phyloP scores from a whole-genome alignment of 1,139 yeast genomes.

The Yamadazyma membranifaciens region DNA sequence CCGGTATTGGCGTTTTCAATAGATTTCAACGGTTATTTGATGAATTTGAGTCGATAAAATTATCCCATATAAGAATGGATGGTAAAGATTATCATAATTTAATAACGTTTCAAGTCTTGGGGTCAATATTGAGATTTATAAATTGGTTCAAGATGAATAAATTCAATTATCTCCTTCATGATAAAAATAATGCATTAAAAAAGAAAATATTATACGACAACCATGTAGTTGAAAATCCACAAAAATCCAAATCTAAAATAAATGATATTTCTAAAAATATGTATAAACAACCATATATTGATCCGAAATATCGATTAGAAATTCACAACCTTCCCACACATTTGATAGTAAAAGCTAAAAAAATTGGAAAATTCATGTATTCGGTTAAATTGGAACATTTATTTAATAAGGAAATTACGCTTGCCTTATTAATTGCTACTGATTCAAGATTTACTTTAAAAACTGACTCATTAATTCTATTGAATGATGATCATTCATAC shows the following conservation, averaged over 20 bases:
- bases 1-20: constrained; percentile 6
- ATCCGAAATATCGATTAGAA: constrained; percentile 11
- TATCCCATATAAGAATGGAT: background rate
- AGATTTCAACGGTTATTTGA: constrained; percentile 4
- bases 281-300: constrained; percentile 6
- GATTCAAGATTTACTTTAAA: constrained; percentile 17
- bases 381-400: constrained; percentile 14
- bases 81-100: background rate
- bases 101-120: background rate
- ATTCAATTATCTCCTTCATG: constrained; percentile 18
- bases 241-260: background rate
- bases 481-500: constrained; percentile 9
- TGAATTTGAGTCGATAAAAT: constrained; percentile 2
- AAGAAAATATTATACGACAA: background rate
- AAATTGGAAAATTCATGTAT: constrained; percentile 22
- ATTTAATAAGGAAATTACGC: constrained; percentile 1
- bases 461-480: constrained; percentile 9
- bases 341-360: constrained; percentile 9
- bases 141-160: constrained; percentile 23
- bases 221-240: background rate
- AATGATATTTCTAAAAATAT: constrained; percentile 1
- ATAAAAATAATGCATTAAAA: constrained; percentile 8
- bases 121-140: constrained; percentile 10
- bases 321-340: constrained; percentile 18
- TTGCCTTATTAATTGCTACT: constrained; percentile 17